A percentile compares a stretch with the other conserved stretches of the same genome.
Evolutionary conservation across 2,329 filamentous ascomycete genomes (phyloP).

Genomic region (Phoma sp.): DNA sequence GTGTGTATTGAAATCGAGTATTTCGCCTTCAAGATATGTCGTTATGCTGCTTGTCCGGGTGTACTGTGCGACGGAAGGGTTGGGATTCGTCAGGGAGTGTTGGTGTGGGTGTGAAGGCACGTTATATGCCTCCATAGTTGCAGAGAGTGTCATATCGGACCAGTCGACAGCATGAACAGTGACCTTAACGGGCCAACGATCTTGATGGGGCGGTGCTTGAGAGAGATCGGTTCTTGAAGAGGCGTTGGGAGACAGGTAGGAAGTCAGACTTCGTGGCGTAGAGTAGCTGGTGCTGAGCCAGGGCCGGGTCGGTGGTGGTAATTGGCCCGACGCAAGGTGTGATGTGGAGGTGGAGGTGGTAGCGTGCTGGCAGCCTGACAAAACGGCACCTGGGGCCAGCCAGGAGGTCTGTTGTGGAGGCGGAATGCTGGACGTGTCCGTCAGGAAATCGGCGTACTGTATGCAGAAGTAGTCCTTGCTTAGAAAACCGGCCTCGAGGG

Average conservation of each 20-base stretch:
- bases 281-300: slow-evolving; percentile 47
- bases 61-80: slow-evolving; percentile 18
- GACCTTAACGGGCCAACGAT: slow-evolving; percentile 72
- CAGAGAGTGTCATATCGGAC: slow-evolving; percentile 65
- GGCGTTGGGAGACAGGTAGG: slow-evolving; percentile 25
- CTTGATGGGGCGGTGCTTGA: slow-evolving; percentile 48
- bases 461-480: slow-evolving; percentile 57
- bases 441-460: slow-evolving; percentile 63
- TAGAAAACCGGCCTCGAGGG: slow-evolving; percentile 60
- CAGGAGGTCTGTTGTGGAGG: slow-evolving; percentile 64
- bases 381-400: slow-evolving; percentile 65
- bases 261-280: slow-evolving; percentile 32
- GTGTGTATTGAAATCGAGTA: slow-evolving; percentile 64
- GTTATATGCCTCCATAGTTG: slow-evolving; percentile 74
- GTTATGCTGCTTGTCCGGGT: slow-evolving; percentile 58
- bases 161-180: slow-evolving; percentile 68
- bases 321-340: slow-evolving; percentile 8
- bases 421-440: slow-evolving; percentile 59
- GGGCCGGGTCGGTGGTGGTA: slow-evolving; percentile 42
- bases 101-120: slow-evolving; percentile 57
- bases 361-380: slow-evolving; percentile 67
- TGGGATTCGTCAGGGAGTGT: slow-evolving; percentile 30
- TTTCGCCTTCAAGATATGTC: slow-evolving; percentile 72
- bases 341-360: slow-evolving; percentile 35
- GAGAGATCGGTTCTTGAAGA: slow-evolving; percentile 1